Evolutionary conservation across 495 filamentous ascomycete species (phyloP).

Genomic region (Melanomma pulvis-pyrius): DNA sequence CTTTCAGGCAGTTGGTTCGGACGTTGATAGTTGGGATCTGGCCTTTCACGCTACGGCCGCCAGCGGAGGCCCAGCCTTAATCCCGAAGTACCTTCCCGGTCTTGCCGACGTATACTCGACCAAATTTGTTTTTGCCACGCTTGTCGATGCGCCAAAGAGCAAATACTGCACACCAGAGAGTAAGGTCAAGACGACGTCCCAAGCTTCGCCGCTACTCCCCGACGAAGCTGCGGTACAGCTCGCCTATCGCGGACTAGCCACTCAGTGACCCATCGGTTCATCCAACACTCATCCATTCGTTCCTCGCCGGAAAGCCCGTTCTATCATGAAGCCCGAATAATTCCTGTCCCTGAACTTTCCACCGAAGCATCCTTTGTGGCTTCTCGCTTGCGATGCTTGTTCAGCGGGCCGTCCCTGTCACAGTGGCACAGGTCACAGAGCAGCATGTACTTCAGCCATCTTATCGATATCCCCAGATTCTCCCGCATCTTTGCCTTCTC

Average conservation of each 20-base stretch:
- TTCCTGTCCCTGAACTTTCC: background rate
- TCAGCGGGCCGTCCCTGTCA: conserved; percentile 8
- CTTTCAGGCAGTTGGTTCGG: background rate
- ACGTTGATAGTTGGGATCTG: conserved; percentile 2
- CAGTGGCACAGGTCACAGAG: conserved; percentile 15
- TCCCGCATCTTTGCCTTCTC: conserved; percentile 24
- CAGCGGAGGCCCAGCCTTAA: conserved; percentile 21
- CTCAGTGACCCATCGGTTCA: too few species aligned
- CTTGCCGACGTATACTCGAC: conserved; percentile 11
- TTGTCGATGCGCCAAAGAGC: background rate
- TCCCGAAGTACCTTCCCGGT: conserved; percentile 14
- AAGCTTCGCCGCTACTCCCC: background rate
- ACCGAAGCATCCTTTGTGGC: background rate
- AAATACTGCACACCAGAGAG: too few species aligned
- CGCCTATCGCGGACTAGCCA: conserved; percentile 23
- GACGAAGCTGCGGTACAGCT: conserved; percentile 12
- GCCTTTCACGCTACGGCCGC: conserved; percentile 26
- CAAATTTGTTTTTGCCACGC: background rate
- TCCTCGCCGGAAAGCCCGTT: background rate
- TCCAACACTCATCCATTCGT: background rate
- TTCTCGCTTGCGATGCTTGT: conserved; percentile 16
- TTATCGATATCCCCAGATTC: conserved; percentile 31
- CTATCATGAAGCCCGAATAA: background rate
- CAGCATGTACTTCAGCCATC: conserved; percentile 32
- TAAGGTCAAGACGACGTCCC: too few species aligned